These are phyloP conservation scores for Knoxdaviesia proteae DNA, from an alignment of 2,329 filamentous ascomycete species.

Conservation along the genomic window DNA sequence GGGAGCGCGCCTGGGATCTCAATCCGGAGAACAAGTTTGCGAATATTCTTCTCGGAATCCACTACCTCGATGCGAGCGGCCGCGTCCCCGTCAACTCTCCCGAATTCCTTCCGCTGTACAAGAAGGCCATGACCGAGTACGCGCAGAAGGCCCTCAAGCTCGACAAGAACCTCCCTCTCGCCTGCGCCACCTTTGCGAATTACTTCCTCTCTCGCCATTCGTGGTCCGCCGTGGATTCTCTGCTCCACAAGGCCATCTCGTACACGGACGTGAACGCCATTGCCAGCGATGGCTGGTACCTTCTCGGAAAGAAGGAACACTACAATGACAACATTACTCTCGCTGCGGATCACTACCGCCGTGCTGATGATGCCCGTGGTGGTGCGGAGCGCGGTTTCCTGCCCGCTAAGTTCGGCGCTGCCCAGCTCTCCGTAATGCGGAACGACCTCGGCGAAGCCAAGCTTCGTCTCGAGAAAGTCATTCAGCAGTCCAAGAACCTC, in stretches of 20 bases:
- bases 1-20: constrained; percentile 72
- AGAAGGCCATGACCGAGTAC: constrained; percentile 84
- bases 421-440: constrained; percentile 70
- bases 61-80: constrained; percentile 72
- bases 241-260: constrained; percentile 85
- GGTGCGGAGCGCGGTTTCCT: constrained; percentile 79
- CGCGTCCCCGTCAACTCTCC: constrained; percentile 67
- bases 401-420: constrained; percentile 84
- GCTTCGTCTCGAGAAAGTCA: constrained; percentile 80
- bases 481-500: constrained; percentile 61
- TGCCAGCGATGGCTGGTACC: constrained; percentile 93
- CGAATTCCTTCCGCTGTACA: constrained; percentile 69
- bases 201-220: constrained; percentile 77
- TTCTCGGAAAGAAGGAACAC: constrained; percentile 81
- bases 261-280: constrained; percentile 91
- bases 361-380: constrained; percentile 78
- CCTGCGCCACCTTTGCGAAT: constrained; percentile 72
- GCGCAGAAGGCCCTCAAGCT: constrained; percentile 86
- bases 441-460: constrained; percentile 82
- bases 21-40: constrained; percentile 70
- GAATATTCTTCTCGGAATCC: constrained; percentile 74
- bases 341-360: constrained; percentile 70
- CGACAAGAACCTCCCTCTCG: constrained; percentile 76
- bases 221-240: constrained; percentile 60
- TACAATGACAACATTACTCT: constrained; percentile 53